These are phyloP conservation scores for Aspergillus asperescens DNA, from an alignment of 495 filamentous ascomycete species.

Conservation along the genomic window DNA sequence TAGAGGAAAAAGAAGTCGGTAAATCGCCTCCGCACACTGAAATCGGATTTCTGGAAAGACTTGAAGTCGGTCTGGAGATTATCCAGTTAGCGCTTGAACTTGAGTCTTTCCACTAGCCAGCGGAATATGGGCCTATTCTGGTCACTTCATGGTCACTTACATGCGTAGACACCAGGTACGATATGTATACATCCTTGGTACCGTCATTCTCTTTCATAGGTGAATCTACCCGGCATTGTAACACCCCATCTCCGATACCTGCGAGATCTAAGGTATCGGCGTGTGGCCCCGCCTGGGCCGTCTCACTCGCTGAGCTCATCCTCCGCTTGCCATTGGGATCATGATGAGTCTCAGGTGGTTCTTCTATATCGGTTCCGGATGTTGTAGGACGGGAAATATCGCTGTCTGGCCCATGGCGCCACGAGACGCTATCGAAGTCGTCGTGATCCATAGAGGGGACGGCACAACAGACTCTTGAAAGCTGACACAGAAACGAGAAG, in stretches of 20 bases:
- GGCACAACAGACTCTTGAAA: background rate
- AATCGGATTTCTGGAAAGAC: conserved; percentile 75
- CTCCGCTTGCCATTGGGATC: conserved; percentile 51
- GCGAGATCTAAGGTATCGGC: conserved; percentile 58
- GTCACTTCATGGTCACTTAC: conserved; percentile 45
- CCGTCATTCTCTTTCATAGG: conserved; percentile 93
- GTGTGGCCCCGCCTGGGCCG: conserved; percentile 49
- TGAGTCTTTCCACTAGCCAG: conserved; percentile 8
- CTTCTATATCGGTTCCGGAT: conserved; percentile 40
- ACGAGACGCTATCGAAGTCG: conserved; percentile 56
- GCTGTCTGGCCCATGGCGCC: conserved; percentile 50
- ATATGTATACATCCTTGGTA: conserved; percentile 96
- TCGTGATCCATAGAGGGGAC: conserved; percentile 46
- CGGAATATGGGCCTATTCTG: background rate
- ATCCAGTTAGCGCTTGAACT: conserved; percentile 15
- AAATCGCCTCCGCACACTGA: conserved; percentile 79
- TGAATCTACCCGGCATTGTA: conserved; percentile 76
- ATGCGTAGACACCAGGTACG: conserved; percentile 86
- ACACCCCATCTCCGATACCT: conserved; percentile 67
- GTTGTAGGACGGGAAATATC: conserved; percentile 47
- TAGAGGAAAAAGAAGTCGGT: conserved; percentile 97
- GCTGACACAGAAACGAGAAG: background rate
- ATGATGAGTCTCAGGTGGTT: conserved; percentile 25
- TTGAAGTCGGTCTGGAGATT: conserved; percentile 76
- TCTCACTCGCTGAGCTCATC: conserved; percentile 42